Conservation (phyloP, 2,329 filamentous ascomycete genomes). For the Pestalotiopsis sp. region DNA sequence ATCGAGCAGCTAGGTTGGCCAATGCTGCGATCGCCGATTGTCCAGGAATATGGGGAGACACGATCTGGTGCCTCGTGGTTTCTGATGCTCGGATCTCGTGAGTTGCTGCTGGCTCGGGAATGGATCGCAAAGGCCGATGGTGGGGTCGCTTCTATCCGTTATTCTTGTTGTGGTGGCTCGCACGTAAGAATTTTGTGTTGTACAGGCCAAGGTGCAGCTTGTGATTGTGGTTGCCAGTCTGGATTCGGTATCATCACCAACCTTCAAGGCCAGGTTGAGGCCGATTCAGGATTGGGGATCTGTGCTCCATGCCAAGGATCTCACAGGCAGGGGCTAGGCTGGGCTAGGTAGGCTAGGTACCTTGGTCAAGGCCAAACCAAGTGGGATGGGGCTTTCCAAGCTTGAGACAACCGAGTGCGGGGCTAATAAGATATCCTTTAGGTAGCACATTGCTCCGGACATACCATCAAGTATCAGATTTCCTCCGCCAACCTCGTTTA, state of each 20-base stretch:
- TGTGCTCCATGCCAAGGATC: slow-evolving; percentile 9
- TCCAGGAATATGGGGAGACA: background rate
- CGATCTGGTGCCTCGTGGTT: background rate
- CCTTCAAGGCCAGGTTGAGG: background rate
- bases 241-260: background rate
- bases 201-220: background rate
- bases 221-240: background rate
- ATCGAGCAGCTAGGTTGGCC: background rate
- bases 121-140: background rate
- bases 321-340: slow-evolving; percentile 1
- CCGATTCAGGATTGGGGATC: slow-evolving; percentile 6
- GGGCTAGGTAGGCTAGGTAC: background rate
- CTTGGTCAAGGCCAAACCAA: background rate
- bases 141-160: background rate
- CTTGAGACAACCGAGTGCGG: background rate
- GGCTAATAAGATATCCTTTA: background rate
- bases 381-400: background rate
- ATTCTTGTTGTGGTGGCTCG: background rate
- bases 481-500: no score
- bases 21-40: background rate
- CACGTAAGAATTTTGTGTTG: background rate
- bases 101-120: background rate
- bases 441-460: no score
- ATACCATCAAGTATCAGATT: no score
- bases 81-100: background rate